Conservation (phyloP, 1,284 basidiomycete species). For the Pseudozyma pruni region DNA sequence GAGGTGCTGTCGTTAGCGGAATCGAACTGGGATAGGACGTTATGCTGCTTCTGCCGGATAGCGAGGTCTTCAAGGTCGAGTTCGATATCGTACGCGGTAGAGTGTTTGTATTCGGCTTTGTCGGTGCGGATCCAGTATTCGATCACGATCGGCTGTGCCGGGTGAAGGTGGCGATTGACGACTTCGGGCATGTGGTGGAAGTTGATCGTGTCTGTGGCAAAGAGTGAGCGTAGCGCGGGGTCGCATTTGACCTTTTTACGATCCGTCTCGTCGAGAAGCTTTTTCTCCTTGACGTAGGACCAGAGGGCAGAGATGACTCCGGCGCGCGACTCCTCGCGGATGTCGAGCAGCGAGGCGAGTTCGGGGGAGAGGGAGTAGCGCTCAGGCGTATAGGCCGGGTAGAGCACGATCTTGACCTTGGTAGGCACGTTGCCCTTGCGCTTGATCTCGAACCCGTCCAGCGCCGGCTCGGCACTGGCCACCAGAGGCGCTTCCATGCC, state of each 20-base stretch:
- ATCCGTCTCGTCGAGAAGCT: constrained; percentile 90
- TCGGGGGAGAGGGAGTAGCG: constrained; percentile 84
- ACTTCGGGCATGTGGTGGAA: constrained; percentile 88
- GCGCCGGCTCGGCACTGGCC: constrained; percentile 59
- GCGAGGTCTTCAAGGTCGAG: constrained; percentile 85
- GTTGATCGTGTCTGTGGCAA: constrained; percentile 73
- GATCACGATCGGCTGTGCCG: constrained; percentile 85
- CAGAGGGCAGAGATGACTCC: constrained; percentile 86
- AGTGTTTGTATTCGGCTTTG: constrained; percentile 67
- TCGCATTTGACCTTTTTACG: constrained; percentile 81
- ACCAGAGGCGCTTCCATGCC: constrained; percentile 59
- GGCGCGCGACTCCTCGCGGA: constrained; percentile 85
- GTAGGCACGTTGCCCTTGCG: constrained; percentile 83
- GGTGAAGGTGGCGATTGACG: constrained; percentile 80
- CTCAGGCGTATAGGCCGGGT: constrained; percentile 86
- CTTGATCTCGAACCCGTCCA: constrained; percentile 87
- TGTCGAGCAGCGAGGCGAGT: constrained; percentile 79
- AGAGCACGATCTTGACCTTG: constrained; percentile 81
- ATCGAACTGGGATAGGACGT: constrained; percentile 78
- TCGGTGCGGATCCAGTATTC: constrained; percentile 74
- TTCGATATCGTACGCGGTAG: constrained; percentile 83
- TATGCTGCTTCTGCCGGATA: constrained; percentile 79
- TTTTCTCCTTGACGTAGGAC: constrained; percentile 89
- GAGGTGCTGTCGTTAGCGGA: constrained; percentile 73
- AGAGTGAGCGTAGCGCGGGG: constrained; percentile 66